A percentile compares a stretch with the other conserved stretches of the same genome.
Conservation (phyloP, 2,329 filamentous ascomycete genomes). For the Penicillium sp. region DNA sequence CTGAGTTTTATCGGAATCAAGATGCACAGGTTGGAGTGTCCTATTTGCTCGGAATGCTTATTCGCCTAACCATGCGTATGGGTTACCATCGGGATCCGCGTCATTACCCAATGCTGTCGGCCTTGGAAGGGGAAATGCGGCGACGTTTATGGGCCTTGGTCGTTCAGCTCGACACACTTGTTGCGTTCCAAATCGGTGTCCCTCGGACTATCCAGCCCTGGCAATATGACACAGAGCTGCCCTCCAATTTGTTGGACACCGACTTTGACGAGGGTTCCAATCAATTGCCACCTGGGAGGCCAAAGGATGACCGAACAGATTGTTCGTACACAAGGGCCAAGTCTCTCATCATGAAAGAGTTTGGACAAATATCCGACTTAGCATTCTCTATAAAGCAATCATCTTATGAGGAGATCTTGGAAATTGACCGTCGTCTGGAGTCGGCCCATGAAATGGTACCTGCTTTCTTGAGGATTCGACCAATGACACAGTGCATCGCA, state of each 20-base stretch:
- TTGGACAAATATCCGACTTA: slow-evolving; percentile 41
- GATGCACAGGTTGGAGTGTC: slow-evolving; percentile 53
- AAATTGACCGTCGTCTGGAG: slow-evolving; percentile 38
- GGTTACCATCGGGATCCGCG: slow-evolving; percentile 60
- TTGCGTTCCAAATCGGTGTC: slow-evolving; percentile 64
- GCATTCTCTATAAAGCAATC: slow-evolving; percentile 34
- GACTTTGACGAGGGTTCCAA: slow-evolving; percentile 56
- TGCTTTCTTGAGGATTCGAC: slow-evolving; percentile 23
- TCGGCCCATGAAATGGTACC: slow-evolving; percentile 30
- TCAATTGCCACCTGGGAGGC: slow-evolving; percentile 54
- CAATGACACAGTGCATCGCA: slow-evolving; percentile 43
- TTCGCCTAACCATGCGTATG: slow-evolving; percentile 61
- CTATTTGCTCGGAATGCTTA: slow-evolving; percentile 55
- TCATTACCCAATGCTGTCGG: slow-evolving; percentile 54
- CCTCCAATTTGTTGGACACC: slow-evolving; percentile 60
- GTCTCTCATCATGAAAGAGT: slow-evolving; percentile 35
- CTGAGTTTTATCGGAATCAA: slow-evolving; percentile 32
- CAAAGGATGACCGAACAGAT: slow-evolving; percentile 54
- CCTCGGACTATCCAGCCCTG: slow-evolving; percentile 61
- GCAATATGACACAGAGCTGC: slow-evolving; percentile 59
- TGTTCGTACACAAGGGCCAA: slow-evolving; percentile 40
- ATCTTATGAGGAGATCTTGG: slow-evolving; percentile 39
- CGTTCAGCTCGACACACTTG: slow-evolving; percentile 59
- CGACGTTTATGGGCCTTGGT: slow-evolving; percentile 44
- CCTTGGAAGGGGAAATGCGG: slow-evolving; percentile 57